phyloP scores from a whole-genome alignment of 495 filamentous ascomycete genomes.

The Penicillium waksmanii region DNA sequence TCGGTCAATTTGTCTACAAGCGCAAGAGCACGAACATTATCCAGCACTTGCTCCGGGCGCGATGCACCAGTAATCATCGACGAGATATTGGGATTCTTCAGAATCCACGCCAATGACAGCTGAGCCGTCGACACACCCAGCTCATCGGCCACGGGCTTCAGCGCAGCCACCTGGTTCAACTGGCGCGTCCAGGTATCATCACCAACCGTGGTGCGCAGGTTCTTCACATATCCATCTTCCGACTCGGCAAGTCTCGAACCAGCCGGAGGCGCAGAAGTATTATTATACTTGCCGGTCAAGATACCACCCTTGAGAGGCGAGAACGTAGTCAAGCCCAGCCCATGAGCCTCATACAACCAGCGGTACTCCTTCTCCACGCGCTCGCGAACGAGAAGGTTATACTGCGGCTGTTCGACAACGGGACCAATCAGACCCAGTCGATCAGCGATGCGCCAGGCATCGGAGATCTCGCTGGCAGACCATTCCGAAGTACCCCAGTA shows the following conservation, averaged over 20 bases:
- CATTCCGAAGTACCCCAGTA: constrained; percentile 95
- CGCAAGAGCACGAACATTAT: constrained; percentile 67
- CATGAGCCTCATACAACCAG: constrained; percentile 64
- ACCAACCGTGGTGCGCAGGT: constrained; percentile 33
- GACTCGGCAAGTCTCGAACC: constrained; percentile 46
- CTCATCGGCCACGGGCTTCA: constrained; percentile 67
- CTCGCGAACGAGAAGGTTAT: constrained; percentile 74
- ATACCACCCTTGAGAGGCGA: constrained; percentile 73
- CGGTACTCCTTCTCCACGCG: constrained; percentile 78
- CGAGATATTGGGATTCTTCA: constrained; percentile 75
- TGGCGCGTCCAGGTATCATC: constrained; percentile 27
- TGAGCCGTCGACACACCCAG: constrained; percentile 66
- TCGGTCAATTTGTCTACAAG: constrained; percentile 65
- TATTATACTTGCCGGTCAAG: constrained; percentile 82
- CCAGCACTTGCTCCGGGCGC: constrained; percentile 69
- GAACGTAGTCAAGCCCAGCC: constrained; percentile 75
- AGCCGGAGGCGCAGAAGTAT: constrained; percentile 43
- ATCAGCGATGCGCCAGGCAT: constrained; percentile 76
- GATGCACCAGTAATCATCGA: constrained; percentile 80
- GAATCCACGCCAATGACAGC: constrained; percentile 77
- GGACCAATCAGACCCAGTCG: constrained; percentile 78
- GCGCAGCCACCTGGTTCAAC: constrained; percentile 34
- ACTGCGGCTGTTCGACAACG: constrained; percentile 82
- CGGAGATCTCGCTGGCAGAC: constrained; percentile 77
- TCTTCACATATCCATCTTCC: constrained; percentile 39